Evolutionary conservation across 2,329 filamentous ascomycete species (phyloP).

Genomic region (Curvularia eragrostidis): DNA sequence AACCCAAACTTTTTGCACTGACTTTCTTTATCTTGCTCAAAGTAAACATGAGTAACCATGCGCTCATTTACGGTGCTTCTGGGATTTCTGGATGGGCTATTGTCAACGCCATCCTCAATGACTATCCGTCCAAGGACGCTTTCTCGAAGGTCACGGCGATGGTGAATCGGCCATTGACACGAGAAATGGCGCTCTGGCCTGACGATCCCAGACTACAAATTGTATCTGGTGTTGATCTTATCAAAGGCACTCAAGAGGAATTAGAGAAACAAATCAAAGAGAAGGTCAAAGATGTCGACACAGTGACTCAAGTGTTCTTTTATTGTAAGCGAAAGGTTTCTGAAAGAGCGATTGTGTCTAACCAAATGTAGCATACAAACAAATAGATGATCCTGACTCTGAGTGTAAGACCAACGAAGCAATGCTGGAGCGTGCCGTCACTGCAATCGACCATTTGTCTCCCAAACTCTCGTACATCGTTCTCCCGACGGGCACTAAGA

Average conservation of each 20-base stretch:
- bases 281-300: slow-evolving; percentile 46
- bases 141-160: slow-evolving; percentile 57
- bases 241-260: slow-evolving; percentile 45
- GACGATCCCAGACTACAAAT: slow-evolving; percentile 46
- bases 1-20: background rate
- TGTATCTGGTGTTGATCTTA: slow-evolving; percentile 51
- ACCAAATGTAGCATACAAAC: slow-evolving; percentile 38
- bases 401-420: slow-evolving; percentile 48
- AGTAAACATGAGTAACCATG: slow-evolving; percentile 37
- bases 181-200: slow-evolving; percentile 49
- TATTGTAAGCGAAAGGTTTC: slow-evolving; percentile 32
- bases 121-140: slow-evolving; percentile 54
- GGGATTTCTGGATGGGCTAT: slow-evolving; percentile 61
- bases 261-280: slow-evolving; percentile 45
- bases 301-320: slow-evolving; percentile 52
- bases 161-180: slow-evolving; percentile 54
- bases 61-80: slow-evolving; percentile 53
- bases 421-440: slow-evolving; percentile 50
- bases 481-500: slow-evolving; percentile 49
- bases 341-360: background rate
- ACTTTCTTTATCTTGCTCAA: background rate
- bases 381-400: slow-evolving; percentile 34
- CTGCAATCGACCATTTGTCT: slow-evolving; percentile 40
- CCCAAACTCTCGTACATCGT: slow-evolving; percentile 39
- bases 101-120: slow-evolving; percentile 56